These are phyloP conservation scores for Knufia petricola DNA, from an alignment of 2,329 filamentous ascomycete genomes.

Conservation along the genomic window DNA sequence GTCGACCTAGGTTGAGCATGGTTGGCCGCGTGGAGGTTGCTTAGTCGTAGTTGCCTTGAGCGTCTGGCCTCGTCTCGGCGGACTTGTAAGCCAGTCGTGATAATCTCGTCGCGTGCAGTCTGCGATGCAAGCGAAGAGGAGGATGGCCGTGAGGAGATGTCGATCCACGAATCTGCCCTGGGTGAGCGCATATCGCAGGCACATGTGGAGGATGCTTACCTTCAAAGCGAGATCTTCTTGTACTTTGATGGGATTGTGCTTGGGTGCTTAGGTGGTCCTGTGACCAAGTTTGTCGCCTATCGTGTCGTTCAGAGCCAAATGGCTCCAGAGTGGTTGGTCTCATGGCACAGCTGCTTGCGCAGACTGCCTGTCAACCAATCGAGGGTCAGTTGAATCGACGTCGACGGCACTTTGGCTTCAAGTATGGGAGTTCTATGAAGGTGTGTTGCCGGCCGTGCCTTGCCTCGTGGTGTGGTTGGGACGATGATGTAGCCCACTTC, in stretches of 20 bases:
- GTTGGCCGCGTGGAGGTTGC: constrained; percentile 28
- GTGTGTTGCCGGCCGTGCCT: neutral
- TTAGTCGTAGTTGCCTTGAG: constrained; percentile 46
- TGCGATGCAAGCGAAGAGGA: constrained; percentile 81
- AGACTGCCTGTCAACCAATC: neutral
- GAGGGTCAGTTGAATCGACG: too few relatives aligned
- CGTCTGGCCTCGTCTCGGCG: constrained; percentile 51
- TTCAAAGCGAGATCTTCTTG: constrained; percentile 20
- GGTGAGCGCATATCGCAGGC: constrained; percentile 29
- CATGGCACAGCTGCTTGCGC: constrained; percentile 11
- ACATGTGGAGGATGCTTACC: constrained; percentile 16
- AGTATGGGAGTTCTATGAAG: too few relatives aligned
- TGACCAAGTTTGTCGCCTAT: constrained; percentile 13
- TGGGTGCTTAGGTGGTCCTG: constrained; percentile 10
- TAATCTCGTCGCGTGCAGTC: constrained; percentile 67
- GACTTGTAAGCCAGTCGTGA: constrained; percentile 76
- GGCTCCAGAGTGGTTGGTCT: constrained; percentile 17
- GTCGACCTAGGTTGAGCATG: constrained; percentile 35
- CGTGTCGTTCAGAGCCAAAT: constrained; percentile 14
- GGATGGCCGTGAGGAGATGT: constrained; percentile 84
- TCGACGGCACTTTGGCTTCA: too few relatives aligned
- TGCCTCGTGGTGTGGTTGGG: neutral
- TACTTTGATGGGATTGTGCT: constrained; percentile 10
- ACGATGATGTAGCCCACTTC: neutral
- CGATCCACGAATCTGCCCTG: constrained; percentile 83